A percentile compares a stretch with the other conserved stretches of the same genome.
Evolutionary conservation across 2,329 filamentous ascomycete genomes (phyloP).

Genomic region (Fusarium protoensiforme): DNA sequence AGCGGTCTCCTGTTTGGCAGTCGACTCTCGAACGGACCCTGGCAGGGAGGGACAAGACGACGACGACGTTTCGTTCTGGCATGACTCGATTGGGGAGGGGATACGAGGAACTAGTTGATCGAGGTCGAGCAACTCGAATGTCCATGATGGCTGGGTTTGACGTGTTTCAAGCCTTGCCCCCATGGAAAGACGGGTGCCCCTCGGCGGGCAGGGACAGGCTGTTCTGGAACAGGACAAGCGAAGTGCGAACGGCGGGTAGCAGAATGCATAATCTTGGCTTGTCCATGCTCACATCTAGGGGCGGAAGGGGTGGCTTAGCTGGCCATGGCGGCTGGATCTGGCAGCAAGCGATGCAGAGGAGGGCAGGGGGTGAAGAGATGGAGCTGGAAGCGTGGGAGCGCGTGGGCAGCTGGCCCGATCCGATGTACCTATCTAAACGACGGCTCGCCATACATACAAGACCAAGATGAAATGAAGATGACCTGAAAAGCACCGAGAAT

Average conservation of each 20-base stretch:
- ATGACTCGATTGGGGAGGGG: background rate
- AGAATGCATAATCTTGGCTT: constrained; percentile 24
- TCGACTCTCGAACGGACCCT: background rate
- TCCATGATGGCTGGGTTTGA: background rate
- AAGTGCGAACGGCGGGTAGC: constrained; percentile 9
- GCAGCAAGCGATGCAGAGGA: constrained; percentile 16
- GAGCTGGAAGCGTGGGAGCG: background rate
- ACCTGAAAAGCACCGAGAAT: background rate
- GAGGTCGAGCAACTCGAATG: background rate
- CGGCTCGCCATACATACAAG: background rate
- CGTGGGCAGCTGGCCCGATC: background rate
- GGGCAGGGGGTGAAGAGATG: background rate
- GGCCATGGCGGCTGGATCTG: constrained; percentile 19
- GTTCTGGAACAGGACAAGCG: background rate
- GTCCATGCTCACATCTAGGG: constrained; percentile 16
- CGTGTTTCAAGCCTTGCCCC: background rate
- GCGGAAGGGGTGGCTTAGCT: constrained; percentile 17
- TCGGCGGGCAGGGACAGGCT: background rate
- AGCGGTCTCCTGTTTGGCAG: background rate
- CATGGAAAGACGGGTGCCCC: background rate
- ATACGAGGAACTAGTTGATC: background rate
- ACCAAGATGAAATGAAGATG: background rate
- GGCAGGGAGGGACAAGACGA: background rate
- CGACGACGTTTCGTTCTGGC: background rate
- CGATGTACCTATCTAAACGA: background rate